Evolutionary conservation across 2,329 filamentous ascomycete genomes (phyloP).

Genomic region (Xylariaceae sp.): DNA sequence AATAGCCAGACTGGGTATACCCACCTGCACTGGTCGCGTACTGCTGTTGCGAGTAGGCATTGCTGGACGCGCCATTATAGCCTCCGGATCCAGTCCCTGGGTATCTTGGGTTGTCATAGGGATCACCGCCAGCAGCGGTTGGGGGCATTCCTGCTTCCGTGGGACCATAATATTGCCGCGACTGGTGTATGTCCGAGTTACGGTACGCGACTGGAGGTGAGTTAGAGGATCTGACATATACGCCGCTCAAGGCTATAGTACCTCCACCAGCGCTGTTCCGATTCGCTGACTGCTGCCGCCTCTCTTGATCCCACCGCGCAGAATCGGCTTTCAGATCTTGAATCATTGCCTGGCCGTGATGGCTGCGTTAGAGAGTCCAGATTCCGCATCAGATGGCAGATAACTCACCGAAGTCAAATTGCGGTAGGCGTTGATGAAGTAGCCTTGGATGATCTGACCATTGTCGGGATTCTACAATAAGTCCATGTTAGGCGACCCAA

Average conservation of each 20-base stretch:
- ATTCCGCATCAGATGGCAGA: not conserved
- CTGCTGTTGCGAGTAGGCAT: conserved; percentile 34
- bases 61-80: conserved; percentile 45
- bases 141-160: conserved; percentile 35
- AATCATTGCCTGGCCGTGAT: conserved; percentile 55
- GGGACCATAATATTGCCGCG: conserved; percentile 49
- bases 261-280: conserved; percentile 55
- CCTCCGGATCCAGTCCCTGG: conserved; percentile 49
- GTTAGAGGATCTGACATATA: conserved; percentile 57
- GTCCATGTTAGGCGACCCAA: not conserved
- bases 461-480: conserved; percentile 49
- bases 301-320: conserved; percentile 60
- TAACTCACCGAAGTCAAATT: conserved; percentile 71
- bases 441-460: conserved; percentile 64
- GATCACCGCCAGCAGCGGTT: conserved; percentile 23
- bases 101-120: conserved; percentile 48
- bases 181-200: conserved; percentile 49
- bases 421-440: conserved; percentile 76
- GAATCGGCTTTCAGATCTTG: conserved; percentile 62
- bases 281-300: conserved; percentile 51
- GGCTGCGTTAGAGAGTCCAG: conserved; percentile 18
- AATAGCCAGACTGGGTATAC: conserved; percentile 30
- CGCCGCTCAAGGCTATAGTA: conserved; percentile 51
- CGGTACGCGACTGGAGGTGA: conserved; percentile 56
- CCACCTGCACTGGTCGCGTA: conserved; percentile 31